These are phyloP conservation scores for Rubia tinctorum DNA, from an alignment of 305 asterid species.

Conservation along the genomic window DNA sequence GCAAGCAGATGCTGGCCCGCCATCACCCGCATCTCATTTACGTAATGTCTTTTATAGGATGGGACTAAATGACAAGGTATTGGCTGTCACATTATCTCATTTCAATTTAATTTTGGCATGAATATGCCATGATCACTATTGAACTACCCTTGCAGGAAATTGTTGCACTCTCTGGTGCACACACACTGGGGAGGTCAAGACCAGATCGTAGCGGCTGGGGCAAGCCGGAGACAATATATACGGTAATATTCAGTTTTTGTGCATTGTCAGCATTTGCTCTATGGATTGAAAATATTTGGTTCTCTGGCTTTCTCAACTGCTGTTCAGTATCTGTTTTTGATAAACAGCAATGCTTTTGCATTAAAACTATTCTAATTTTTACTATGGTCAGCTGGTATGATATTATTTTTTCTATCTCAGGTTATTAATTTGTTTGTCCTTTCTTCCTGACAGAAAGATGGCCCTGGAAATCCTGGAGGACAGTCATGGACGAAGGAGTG, in stretches of 20 bases:
- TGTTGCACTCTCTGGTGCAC: conserved; percentile 98
- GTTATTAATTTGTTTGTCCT: conserved; percentile 4
- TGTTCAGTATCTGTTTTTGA: not conserved
- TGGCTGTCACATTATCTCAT: conserved; percentile 4
- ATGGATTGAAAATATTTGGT: not conserved
- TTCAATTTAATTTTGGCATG: conserved; percentile 13
- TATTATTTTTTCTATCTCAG: not conserved
- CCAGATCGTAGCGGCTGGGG: conserved; percentile 99
- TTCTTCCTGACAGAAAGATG: conserved; percentile 72
- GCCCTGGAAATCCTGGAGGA: conserved; percentile 98
- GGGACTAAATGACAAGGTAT: conserved; percentile 90
- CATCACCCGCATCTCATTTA: conserved; percentile 88
- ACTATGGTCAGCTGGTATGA: not conserved
- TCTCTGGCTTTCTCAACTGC: not conserved
- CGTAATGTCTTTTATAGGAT: conserved; percentile 90
- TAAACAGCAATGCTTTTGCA: not conserved
- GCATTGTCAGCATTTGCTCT: conserved; percentile 41
- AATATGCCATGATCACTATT: conserved; percentile 13
- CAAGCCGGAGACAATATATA: conserved; percentile 87
- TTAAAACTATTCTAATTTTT: not conserved
- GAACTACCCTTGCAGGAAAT: conserved; percentile 59
- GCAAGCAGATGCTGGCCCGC: conserved; percentile 88
- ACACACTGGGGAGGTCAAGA: conserved; percentile 93
- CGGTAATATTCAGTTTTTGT: conserved; percentile 51
- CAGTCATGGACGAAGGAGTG: conserved; percentile 96